phyloP scores from a whole-genome alignment of 2,329 filamentous ascomycete genomes.

The Microdochium paspali region DNA sequence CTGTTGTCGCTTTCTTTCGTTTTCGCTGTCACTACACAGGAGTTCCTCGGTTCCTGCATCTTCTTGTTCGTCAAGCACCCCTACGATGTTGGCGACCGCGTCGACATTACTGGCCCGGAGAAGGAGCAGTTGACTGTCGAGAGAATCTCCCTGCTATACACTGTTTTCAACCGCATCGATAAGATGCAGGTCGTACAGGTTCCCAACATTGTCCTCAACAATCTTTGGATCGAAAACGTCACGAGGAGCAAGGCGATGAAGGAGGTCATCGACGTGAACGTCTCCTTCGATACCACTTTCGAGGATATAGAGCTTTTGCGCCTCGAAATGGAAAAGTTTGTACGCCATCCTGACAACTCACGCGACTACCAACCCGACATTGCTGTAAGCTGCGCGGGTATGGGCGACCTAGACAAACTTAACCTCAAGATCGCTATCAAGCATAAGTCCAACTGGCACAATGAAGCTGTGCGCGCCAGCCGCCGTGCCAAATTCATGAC shows the following conservation, averaged over 20 bases:
- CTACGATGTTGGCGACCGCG: constrained; percentile 89
- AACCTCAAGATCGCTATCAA: constrained; percentile 74
- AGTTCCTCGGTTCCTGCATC: constrained; percentile 96
- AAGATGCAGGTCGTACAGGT: constrained; percentile 74
- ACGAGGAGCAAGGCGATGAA: constrained; percentile 87
- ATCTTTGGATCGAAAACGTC: constrained; percentile 91
- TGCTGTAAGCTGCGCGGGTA: constrained; percentile 64
- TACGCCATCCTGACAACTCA: constrained; percentile 71
- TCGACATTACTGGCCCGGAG: constrained; percentile 59
- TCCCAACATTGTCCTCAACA: constrained; percentile 87
- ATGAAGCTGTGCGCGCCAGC: constrained; percentile 71
- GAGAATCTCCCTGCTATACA: constrained; percentile 89
- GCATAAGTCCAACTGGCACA: constrained; percentile 90
- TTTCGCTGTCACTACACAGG: constrained; percentile 84
- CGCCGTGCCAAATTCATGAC: constrained; percentile 96
- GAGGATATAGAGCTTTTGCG: constrained; percentile 84
- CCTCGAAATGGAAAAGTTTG: constrained; percentile 76
- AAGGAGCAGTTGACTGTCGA: constrained; percentile 70
- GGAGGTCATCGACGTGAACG: constrained; percentile 69
- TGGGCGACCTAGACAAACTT: constrained; percentile 83
- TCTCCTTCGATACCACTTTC: constrained; percentile 79
- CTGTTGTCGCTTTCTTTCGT: constrained; percentile 95
- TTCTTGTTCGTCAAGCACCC: constrained; percentile 99
- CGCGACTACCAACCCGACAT: constrained; percentile 88
- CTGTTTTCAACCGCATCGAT: constrained; percentile 76